Conservation (phyloP, 1,139 yeast species). For the Ogataea hybrid region DNA sequence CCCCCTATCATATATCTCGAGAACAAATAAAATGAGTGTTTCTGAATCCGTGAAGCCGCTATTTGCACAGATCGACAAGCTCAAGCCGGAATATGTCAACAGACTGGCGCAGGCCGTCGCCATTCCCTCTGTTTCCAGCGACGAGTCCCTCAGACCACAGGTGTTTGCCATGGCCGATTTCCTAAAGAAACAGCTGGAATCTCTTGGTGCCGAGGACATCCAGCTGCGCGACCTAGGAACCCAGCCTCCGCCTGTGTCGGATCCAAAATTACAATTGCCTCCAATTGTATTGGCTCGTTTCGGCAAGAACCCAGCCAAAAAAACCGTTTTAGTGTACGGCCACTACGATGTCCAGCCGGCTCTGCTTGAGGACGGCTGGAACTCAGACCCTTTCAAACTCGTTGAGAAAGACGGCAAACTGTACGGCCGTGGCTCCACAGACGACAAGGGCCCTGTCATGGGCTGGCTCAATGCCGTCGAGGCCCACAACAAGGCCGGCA, state of each 20-base stretch:
- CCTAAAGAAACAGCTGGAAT: constrained; percentile 62
- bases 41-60: constrained; percentile 31
- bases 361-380: constrained; percentile 88
- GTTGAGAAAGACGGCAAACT: constrained; percentile 61
- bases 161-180: constrained; percentile 83
- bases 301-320: constrained; percentile 77
- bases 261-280: constrained; percentile 70
- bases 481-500: constrained; percentile 81
- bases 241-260: constrained; percentile 82
- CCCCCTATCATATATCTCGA: constrained; percentile 6
- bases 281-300: constrained; percentile 88
- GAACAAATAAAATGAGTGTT: constrained; percentile 22
- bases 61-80: constrained; percentile 63
- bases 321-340: constrained; percentile 89
- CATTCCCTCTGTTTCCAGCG: constrained; percentile 93
- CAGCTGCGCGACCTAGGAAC: constrained; percentile 79
- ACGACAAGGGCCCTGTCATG: constrained; percentile 96
- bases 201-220: constrained; percentile 78
- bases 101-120: constrained; percentile 80
- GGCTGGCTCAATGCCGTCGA: constrained; percentile 95
- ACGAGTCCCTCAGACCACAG: constrained; percentile 79
- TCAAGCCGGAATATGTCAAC: constrained; percentile 65
- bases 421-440: constrained; percentile 94
- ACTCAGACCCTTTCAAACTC: constrained; percentile 82
- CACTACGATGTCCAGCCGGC: constrained; percentile 99